A percentile compares a stretch with the other conserved stretches of the same genome.
These are phyloP conservation scores for Sporothrix dimorphospora DNA, from an alignment of 2,329 filamentous ascomycete species.

Conservation along the genomic window DNA sequence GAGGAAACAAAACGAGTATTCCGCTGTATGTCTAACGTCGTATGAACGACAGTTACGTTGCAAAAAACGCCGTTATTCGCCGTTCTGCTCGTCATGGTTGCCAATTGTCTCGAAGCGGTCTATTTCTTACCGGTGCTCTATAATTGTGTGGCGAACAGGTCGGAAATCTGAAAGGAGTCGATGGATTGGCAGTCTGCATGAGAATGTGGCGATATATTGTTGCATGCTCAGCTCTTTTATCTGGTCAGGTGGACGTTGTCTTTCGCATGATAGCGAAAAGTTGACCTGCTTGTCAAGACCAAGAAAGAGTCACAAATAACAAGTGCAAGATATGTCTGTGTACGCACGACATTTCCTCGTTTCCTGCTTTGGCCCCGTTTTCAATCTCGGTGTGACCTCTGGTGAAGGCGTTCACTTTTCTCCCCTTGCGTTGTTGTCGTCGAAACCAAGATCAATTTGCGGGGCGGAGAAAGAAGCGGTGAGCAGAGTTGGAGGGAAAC, in stretches of 20 bases:
- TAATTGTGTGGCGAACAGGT: neutral
- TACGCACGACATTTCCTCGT: neutral
- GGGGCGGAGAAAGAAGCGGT: slow-evolving; percentile 27
- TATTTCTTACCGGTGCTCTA: too few relatives aligned
- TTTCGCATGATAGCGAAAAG: neutral
- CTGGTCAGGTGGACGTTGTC: neutral
- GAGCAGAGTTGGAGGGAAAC: neutral
- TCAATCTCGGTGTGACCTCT: neutral
- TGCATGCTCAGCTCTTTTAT: neutral
- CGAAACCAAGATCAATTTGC: slow-evolving; percentile 18
- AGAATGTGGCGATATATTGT: neutral
- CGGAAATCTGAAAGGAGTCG: neutral
- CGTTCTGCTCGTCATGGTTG: neutral
- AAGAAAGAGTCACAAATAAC: neutral
- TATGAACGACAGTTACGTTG: neutral
- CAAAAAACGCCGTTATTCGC: neutral
- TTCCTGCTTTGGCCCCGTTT: neutral
- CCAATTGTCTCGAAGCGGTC: neutral
- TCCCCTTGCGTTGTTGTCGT: slow-evolving; percentile 17
- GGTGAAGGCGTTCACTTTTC: neutral
- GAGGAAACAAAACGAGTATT: neutral
- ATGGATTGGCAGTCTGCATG: neutral
- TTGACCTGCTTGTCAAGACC: neutral
- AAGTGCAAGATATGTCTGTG: neutral
- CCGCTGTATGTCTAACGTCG: neutral